A percentile compares a stretch with the other conserved stretches of the same genome.
Evolutionary conservation across 1,284 basidiomycete species (phyloP).

Genomic region (Sparassis latifolia): DNA sequence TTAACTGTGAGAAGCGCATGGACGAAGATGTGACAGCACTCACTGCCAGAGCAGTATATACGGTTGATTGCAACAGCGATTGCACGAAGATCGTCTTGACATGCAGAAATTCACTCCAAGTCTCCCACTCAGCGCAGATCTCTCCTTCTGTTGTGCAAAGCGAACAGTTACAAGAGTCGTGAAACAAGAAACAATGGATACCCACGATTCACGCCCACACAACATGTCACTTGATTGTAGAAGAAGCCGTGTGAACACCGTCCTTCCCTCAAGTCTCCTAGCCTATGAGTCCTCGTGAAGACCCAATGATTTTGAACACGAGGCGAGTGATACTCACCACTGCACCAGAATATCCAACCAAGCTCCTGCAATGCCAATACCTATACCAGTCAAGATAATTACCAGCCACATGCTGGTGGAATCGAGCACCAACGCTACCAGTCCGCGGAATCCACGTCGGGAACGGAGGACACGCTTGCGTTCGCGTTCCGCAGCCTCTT

Average conservation of each 20-base stretch:
- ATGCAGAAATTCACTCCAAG: slow-evolving; percentile 57
- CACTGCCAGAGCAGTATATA: slow-evolving; percentile 61
- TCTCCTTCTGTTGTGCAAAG: slow-evolving; percentile 56
- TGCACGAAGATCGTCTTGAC: slow-evolving; percentile 49
- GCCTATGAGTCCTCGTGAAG: slow-evolving; percentile 30
- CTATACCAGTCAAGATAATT: slow-evolving; percentile 58
- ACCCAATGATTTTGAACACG: neutral
- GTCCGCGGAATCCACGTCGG: slow-evolving; percentile 47
- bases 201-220: slow-evolving; percentile 68
- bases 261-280: slow-evolving; percentile 66
- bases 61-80: slow-evolving; percentile 54
- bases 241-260: slow-evolving; percentile 66
- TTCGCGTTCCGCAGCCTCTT: slow-evolving; percentile 59
- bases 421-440: slow-evolving; percentile 49
- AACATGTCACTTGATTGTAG: slow-evolving; percentile 69
- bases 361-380: slow-evolving; percentile 63
- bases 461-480: slow-evolving; percentile 44
- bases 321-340: slow-evolving; percentile 42
- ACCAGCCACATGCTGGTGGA: slow-evolving; percentile 63
- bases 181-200: slow-evolving; percentile 6
- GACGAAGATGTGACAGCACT: slow-evolving; percentile 15
- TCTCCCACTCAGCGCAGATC: slow-evolving; percentile 63
- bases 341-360: slow-evolving; percentile 71
- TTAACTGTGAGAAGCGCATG: neutral
- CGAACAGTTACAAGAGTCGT: neutral